Evolutionary conservation across 768 basidiomycete genomes (phyloP).

Genomic region (Boletus speciosus): DNA sequence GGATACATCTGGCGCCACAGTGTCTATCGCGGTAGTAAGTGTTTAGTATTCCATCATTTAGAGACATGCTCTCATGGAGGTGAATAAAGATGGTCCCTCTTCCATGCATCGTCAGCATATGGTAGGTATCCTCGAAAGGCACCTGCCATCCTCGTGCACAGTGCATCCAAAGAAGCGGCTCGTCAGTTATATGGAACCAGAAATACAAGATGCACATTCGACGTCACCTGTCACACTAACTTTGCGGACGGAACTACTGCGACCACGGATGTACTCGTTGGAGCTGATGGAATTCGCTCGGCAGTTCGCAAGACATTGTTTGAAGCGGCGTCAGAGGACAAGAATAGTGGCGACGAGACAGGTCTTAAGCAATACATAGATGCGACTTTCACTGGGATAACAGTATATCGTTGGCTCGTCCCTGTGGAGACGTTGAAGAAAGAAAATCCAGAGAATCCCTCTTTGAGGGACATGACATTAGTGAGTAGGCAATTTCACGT

Average conservation of each 20-base stretch:
- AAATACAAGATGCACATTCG: constrained; percentile 26
- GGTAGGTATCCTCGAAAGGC: constrained; percentile 14
- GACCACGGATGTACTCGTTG: constrained; percentile 41
- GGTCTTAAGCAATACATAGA: constrained; percentile 14
- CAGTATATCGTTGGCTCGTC: constrained; percentile 38
- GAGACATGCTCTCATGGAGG: neutral
- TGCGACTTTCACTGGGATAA: constrained; percentile 41
- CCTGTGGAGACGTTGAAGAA: constrained; percentile 29
- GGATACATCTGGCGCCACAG: constrained; percentile 29
- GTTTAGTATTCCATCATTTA: too few species aligned
- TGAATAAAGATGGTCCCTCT: neutral
- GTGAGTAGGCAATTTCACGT: constrained; percentile 17
- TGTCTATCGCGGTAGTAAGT: constrained; percentile 8
- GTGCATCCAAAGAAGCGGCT: constrained; percentile 21
- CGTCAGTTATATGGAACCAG: constrained; percentile 8
- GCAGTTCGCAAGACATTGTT: constrained; percentile 25
- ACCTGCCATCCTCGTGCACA: constrained; percentile 17
- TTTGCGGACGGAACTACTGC: constrained; percentile 18
- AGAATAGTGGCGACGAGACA: neutral
- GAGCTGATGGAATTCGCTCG: constrained; percentile 44
- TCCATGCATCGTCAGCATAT: constrained; percentile 24
- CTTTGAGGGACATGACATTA: constrained; percentile 13
- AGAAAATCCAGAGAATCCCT: constrained; percentile 20
- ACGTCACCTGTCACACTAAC: constrained; percentile 5
- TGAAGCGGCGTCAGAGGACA: constrained; percentile 7